Base-by-base conservation (phyloP, 108 stramenopile species). In the Cyclotella choctawhatcheeana region DNA sequence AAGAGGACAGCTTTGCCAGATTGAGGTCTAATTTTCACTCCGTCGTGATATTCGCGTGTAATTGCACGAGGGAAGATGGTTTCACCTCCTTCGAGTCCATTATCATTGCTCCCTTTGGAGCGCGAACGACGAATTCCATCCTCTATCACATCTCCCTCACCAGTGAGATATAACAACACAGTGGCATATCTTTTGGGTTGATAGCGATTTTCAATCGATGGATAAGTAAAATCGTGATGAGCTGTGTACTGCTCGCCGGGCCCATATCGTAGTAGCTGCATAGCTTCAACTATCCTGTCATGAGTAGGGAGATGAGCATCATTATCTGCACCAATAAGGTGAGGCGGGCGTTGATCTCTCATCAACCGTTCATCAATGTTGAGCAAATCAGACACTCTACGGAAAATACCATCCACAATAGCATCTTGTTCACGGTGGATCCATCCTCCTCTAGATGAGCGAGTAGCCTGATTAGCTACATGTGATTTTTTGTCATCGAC, bases 181-280 rank as follows among this genome's bases (percentile, higher is more conserved):
- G 94, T 96, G 2, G 85, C 81, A 82, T 88, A 95, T 33, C 91
- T 73, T 16, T 86, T 84, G 5, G 84, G 89, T 65, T 91, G 85
- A 29, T 77, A 17, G 16, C 44, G 14, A 53, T 88, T 63, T 32
- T 81, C 53, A 58, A 90, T 82, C 26, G 52, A 26, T 3, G 85
- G 44, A 37, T 86, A 82, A 14, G 86, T 94, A 83, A 94, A 97
- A 40, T 95, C 47, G 71, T 97, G 96, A 79, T 97, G 96, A 27
- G 94, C 80, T 0, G 93, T 95, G 62, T 97, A 97, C 69, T 94
- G 89, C 56, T 97, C 93, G 0, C 64, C 74, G 0, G 60, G 31
- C 31, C 67, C 84, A 74, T 97, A 97, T 68, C 94, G 95, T 0
- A 97, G 96, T 48, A 96, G 73, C 73, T 97, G 97, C 21, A 97